Percentiles rank a stretch among this genome's conserved stretches.
These are phyloP conservation scores for Allium sativum DNA, from an alignment of 106 monocot genomes.

Conservation along the genomic window DNA sequence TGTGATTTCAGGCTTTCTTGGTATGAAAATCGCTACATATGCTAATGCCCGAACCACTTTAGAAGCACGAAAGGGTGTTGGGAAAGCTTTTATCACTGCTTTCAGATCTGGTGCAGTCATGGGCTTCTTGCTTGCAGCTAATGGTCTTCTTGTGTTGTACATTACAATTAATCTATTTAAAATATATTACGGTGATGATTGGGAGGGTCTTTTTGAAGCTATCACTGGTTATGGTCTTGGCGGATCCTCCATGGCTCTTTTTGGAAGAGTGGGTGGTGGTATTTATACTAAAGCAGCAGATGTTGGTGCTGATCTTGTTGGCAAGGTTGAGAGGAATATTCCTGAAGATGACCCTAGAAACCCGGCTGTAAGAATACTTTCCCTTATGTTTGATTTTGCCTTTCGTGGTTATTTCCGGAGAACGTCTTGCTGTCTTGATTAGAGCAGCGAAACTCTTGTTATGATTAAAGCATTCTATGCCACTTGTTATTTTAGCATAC, in stretches of 20 bases:
- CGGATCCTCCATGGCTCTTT: slow-evolving; percentile 36
- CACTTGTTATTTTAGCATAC: too few species aligned
- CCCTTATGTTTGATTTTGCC: neutral
- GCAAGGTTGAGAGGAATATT: slow-evolving; percentile 32
- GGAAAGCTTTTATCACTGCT: slow-evolving; percentile 22
- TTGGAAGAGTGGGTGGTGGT: slow-evolving; percentile 38
- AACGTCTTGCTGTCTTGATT: too few species aligned
- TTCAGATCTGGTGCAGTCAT: slow-evolving; percentile 37
- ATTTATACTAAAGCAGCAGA: slow-evolving; percentile 43
- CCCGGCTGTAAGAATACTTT: slow-evolving; percentile 27
- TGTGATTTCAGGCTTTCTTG: slow-evolving; percentile 29
- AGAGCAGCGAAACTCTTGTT: too few species aligned
- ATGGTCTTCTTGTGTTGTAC: slow-evolving; percentile 28
- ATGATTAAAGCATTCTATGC: too few species aligned
- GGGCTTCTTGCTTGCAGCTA: slow-evolving; percentile 34
- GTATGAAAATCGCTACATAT: slow-evolving; percentile 33
- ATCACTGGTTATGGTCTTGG: slow-evolving; percentile 42
- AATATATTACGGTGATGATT: slow-evolving; percentile 32
- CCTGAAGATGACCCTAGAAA: slow-evolving; percentile 44
- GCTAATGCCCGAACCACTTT: slow-evolving; percentile 35
- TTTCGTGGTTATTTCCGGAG: too few species aligned
- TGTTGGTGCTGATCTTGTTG: slow-evolving; percentile 37
- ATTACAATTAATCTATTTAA: slow-evolving; percentile 26
- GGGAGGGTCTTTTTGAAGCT: slow-evolving; percentile 35
- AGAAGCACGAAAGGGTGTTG: slow-evolving; percentile 29